phyloP scores from a whole-genome alignment of 2,329 filamentous ascomycete species.

The Penicillium decumbens region DNA sequence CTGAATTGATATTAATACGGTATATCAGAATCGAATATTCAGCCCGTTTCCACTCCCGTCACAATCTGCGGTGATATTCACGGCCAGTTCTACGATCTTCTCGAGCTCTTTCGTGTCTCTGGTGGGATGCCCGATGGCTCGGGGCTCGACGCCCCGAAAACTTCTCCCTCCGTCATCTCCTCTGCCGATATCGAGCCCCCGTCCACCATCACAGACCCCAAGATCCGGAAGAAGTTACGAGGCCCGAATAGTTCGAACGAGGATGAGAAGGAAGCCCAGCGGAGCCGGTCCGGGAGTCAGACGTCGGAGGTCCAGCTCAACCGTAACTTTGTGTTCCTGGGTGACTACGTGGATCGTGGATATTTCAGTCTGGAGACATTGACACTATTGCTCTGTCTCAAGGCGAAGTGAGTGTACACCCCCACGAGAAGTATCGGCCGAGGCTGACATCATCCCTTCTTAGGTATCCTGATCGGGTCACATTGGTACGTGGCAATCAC shows the following conservation, averaged over 20 bases:
- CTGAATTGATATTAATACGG: constrained; percentile 12
- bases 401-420: constrained; percentile 55
- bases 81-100: constrained; percentile 95
- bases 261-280: constrained; percentile 22
- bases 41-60: constrained; percentile 93
- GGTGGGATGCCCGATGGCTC: constrained; percentile 92
- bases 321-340: constrained; percentile 68
- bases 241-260: constrained; percentile 31
- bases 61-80: constrained; percentile 98
- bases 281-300: constrained; percentile 28
- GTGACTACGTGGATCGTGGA: constrained; percentile 69
- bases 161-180: constrained; percentile 69
- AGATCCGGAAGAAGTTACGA: constrained; percentile 78
- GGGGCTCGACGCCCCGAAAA: constrained; percentile 63
- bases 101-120: constrained; percentile 93
- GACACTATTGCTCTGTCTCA: constrained; percentile 66
- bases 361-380: constrained; percentile 72
- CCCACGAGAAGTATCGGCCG: background rate
- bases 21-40: constrained; percentile 84
- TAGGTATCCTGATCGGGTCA: constrained; percentile 67
- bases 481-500: constrained; percentile 69
- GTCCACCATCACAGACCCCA: constrained; percentile 80
- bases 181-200: constrained; percentile 92
- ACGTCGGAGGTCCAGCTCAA: constrained; percentile 45
- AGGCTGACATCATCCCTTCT: background rate